These are phyloP conservation scores for Tolypocladium capitatum DNA, from an alignment of 2,329 filamentous ascomycete species.

Conservation along the genomic window DNA sequence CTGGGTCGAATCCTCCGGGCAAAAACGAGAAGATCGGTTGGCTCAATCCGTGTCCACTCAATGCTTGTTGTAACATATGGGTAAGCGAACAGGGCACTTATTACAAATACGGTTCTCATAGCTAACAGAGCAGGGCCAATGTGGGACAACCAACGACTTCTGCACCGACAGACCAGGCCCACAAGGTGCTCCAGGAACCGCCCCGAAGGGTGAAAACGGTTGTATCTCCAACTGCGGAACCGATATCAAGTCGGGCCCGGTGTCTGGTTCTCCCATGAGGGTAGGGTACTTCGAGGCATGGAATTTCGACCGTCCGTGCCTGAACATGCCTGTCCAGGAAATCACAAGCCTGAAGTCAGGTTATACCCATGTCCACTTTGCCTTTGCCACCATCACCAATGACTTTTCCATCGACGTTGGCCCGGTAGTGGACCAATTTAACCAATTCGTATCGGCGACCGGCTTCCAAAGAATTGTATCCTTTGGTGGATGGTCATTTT, in stretches of 20 bases:
- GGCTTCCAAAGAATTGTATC: constrained; percentile 13
- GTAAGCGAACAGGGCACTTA: too few relatives aligned
- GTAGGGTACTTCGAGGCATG: constrained; percentile 11
- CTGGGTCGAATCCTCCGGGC: constrained; percentile 9
- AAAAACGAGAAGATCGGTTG: constrained; percentile 6
- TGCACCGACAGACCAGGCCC: constrained; percentile 14
- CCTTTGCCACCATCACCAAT: constrained; percentile 18
- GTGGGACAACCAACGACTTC: constrained; percentile 25
- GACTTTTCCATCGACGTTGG: constrained; percentile 7
- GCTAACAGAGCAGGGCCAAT: too few relatives aligned
- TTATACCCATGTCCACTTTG: constrained; percentile 24
- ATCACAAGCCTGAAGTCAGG: too few relatives aligned
- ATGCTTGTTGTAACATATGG: constrained; percentile 21
- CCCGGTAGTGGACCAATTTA: neutral
- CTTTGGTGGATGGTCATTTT: constrained; percentile 16
- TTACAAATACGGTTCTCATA: too few relatives aligned
- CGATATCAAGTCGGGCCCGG: constrained; percentile 6
- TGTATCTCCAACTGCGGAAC: constrained; percentile 17
- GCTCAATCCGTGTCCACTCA: constrained; percentile 17
- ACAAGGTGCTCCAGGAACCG: constrained; percentile 24
- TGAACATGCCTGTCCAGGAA: neutral
- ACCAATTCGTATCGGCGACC: constrained; percentile 3
- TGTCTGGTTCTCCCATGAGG: neutral
- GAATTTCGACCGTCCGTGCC: neutral
- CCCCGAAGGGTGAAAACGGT: constrained; percentile 11